Conservation (phyloP, 2,329 filamentous ascomycete species). For the Cadophora luteo-olivacea region DNA sequence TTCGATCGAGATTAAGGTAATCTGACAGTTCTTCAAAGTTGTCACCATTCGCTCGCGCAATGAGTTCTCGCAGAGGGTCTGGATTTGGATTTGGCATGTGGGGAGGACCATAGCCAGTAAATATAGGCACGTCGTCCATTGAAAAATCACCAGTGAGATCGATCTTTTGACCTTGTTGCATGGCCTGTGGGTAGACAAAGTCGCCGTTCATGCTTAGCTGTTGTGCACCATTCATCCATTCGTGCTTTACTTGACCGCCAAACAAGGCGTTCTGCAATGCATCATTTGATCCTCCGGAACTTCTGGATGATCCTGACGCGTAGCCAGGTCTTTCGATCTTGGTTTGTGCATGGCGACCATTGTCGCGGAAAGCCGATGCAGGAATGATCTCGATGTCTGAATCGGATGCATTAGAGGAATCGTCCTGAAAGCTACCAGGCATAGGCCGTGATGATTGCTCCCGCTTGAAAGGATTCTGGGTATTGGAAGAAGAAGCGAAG, state of each 20-base stretch:
- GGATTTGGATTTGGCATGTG: constrained; percentile 4
- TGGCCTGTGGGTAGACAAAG: background rate
- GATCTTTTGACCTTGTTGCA: constrained; percentile 6
- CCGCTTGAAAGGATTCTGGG: constrained; percentile 17
- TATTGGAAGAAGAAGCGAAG: background rate
- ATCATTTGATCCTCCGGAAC: constrained; percentile 12
- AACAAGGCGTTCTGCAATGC: constrained; percentile 30
- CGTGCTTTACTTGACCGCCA: constrained; percentile 40
- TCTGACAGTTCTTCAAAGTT: constrained; percentile 48
- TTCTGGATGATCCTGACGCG: constrained; percentile 1
- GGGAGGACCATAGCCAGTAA: background rate
- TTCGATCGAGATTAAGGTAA: constrained; percentile 47
- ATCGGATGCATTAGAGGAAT: constrained; percentile 36
- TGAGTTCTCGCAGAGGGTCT: constrained; percentile 41
- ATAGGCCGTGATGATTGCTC: constrained; percentile 24
- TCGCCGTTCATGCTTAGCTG: background rate
- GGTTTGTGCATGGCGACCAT: constrained; percentile 32
- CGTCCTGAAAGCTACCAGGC: constrained; percentile 36
- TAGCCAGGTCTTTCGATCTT: constrained; percentile 9
- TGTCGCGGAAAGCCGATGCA: constrained; percentile 38
- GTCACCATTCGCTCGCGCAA: constrained; percentile 48
- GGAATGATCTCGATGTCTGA: constrained; percentile 44
- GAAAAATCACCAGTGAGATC: background rate
- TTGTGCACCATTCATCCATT: constrained; percentile 28
- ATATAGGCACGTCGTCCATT: constrained; percentile 2